Evolutionary conservation across 169 alveolate genomes (phyloP).

Genomic region (Cyclospora cayetanensis): DNA sequence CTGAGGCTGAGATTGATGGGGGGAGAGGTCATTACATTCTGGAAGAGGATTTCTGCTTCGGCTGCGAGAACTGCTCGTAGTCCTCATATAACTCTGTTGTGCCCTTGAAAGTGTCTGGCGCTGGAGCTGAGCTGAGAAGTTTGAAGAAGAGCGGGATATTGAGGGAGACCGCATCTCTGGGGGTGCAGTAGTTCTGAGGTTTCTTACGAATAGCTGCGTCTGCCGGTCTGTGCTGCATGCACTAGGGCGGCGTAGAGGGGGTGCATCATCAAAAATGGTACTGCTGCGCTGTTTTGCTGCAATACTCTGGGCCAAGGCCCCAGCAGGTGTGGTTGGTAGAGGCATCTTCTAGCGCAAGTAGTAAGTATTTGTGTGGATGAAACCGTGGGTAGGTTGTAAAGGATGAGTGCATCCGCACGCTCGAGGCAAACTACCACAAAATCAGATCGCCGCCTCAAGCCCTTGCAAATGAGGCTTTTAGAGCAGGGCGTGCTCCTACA

Average conservation of each 20-base stretch:
- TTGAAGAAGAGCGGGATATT: conserved; percentile 32
- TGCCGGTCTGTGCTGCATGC: conserved; percentile 51
- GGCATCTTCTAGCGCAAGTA: conserved; percentile 18
- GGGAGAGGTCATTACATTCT: background rate
- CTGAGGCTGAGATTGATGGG: background rate
- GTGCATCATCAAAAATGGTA: conserved; percentile 1
- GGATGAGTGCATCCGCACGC: too few relatives aligned
- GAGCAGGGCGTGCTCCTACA: too few relatives aligned
- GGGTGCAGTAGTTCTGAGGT: conserved; percentile 18
- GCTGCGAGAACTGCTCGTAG: conserved; percentile 61
- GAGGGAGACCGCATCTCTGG: conserved; percentile 43
- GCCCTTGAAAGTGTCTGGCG: background rate
- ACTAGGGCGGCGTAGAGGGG: conserved; percentile 35
- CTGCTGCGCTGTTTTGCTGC: conserved; percentile 62
- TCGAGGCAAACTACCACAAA: too few relatives aligned
- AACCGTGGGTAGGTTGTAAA: too few relatives aligned
- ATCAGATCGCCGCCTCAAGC: too few relatives aligned
- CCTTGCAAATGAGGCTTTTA: too few relatives aligned
- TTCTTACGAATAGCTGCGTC: conserved; percentile 32
- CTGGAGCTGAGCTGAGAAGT: conserved; percentile 10
- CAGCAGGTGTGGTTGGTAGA: conserved; percentile 28
- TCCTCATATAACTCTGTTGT: conserved; percentile 34
- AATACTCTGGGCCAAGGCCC: conserved; percentile 51
- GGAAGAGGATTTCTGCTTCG: conserved; percentile 37
- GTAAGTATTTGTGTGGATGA: too few relatives aligned